A percentile compares a stretch with the other conserved stretches of the same genome.
Conservation (phyloP, 257 asterid genomes). For the Przewalskia tangutica region DNA sequence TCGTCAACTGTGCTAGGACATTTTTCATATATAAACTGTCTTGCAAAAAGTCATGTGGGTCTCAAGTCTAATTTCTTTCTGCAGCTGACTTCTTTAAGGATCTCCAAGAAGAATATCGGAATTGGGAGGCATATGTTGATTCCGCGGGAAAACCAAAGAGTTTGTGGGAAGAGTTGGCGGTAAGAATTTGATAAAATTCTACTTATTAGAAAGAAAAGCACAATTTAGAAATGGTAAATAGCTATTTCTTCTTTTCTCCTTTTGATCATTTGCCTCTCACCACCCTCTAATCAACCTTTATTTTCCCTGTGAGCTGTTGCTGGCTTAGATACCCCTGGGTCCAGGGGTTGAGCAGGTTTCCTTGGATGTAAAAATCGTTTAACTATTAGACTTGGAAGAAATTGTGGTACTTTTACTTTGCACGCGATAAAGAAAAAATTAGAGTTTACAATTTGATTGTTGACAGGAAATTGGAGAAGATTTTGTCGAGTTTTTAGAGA, state of each 20-base stretch:
- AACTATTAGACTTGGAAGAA: neutral
- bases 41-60: slow-evolving; percentile 3
- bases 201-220: neutral
- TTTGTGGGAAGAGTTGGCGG: slow-evolving; percentile 90
- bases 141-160: slow-evolving; percentile 80
- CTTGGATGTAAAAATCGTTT: neutral
- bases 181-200: slow-evolving; percentile 22
- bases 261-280: neutral
- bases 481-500: slow-evolving; percentile 90
- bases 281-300: neutral
- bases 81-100: slow-evolving; percentile 89
- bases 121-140: slow-evolving; percentile 68
- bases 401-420: neutral
- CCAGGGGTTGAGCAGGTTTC: neutral
- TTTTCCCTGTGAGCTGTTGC: neutral
- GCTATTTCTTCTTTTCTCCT: neutral
- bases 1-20: slow-evolving; percentile 1
- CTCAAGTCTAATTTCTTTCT: slow-evolving; percentile 19
- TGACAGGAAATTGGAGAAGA: slow-evolving; percentile 90
- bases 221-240: neutral
- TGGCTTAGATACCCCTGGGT: neutral
- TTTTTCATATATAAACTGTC: slow-evolving; percentile 5
- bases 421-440: neutral
- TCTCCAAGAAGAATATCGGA: slow-evolving; percentile 81
- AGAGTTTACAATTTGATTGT: neutral